These are phyloP conservation scores for Podila verticillata DNA, from an alignment of 192 early-diverging fungal species.

Conservation along the genomic window DNA sequence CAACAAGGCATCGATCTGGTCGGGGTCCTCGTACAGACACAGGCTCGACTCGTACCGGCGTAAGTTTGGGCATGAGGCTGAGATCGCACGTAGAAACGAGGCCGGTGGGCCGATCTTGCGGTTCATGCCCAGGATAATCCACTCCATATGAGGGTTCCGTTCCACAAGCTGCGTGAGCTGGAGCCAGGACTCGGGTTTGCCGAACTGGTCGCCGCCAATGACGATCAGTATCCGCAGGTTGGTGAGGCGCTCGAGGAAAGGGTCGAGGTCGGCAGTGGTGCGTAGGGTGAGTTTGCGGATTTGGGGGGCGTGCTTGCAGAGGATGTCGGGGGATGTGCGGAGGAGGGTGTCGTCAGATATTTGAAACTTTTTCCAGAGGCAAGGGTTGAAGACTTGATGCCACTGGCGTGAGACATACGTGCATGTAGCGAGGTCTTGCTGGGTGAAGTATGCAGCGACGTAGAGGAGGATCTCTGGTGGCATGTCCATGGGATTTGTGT, in stretches of 20 bases:
- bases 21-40: slow-evolving; percentile 20
- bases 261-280: slow-evolving; percentile 12
- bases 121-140: slow-evolving; percentile 30
- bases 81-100: slow-evolving; percentile 13
- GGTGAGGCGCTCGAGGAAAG: slow-evolving; percentile 20
- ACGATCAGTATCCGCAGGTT: slow-evolving; percentile 17
- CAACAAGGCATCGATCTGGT: slow-evolving; percentile 27
- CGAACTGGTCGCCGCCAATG: slow-evolving; percentile 8
- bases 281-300: slow-evolving; percentile 13
- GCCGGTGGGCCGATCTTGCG: slow-evolving; percentile 12
- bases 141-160: slow-evolving; percentile 24
- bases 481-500: slow-evolving; percentile 5
- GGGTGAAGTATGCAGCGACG: slow-evolving; percentile 6
- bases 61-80: slow-evolving; percentile 25
- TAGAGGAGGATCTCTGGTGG: slow-evolving; percentile 36
- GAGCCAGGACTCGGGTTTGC: slow-evolving; percentile 9
- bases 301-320: slow-evolving; percentile 20
- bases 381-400: slow-evolving; percentile 18
- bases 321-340: not conserved
- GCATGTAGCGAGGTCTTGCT: slow-evolving; percentile 3
- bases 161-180: slow-evolving; percentile 17
- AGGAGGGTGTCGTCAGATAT: not conserved
- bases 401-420: slow-evolving; percentile 20
- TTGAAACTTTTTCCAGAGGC: not conserved
- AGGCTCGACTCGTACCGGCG: slow-evolving; percentile 37